phyloP scores from a whole-genome alignment of 2,329 filamentous ascomycete genomes.

The Cadophora gregata region DNA sequence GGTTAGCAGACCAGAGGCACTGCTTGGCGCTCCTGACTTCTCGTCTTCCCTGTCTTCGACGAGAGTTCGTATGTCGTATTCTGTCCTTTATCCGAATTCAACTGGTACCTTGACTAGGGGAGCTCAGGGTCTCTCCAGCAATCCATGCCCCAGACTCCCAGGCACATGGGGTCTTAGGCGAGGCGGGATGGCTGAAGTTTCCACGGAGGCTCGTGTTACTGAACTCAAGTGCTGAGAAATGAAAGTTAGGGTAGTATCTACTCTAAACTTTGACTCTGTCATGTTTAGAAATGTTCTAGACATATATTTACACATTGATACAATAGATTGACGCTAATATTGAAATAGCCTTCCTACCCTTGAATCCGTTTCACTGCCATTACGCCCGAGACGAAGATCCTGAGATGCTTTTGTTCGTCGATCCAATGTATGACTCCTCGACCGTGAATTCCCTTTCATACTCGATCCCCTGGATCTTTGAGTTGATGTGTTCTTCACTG shows the following conservation, averaged over 20 bases:
- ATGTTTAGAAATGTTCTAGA: background rate
- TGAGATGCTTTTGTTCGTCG: background rate
- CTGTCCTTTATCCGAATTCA: background rate
- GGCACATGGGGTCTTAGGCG: background rate
- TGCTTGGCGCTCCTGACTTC: background rate
- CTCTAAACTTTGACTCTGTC: background rate
- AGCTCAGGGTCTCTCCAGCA: background rate
- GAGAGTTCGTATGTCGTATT: background rate
- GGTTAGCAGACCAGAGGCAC: background rate
- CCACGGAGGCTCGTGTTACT: background rate
- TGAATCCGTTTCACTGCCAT: background rate
- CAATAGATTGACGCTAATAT: background rate
- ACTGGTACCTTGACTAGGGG: background rate
- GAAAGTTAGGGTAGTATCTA: background rate
- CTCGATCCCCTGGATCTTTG: conserved; percentile 20
- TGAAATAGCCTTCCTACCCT: background rate
- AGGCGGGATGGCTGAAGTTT: background rate
- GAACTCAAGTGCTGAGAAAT: background rate
- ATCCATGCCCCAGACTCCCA: background rate
- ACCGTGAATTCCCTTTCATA: conserved; percentile 26
- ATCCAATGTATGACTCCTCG: conserved; percentile 24
- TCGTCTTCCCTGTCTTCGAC: background rate
- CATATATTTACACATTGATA: background rate
- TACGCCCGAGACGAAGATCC: background rate
- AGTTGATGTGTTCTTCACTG: conserved; percentile 26